phyloP scores from a whole-genome alignment of 306 rosid genomes.

The Pueraria montana region DNA sequence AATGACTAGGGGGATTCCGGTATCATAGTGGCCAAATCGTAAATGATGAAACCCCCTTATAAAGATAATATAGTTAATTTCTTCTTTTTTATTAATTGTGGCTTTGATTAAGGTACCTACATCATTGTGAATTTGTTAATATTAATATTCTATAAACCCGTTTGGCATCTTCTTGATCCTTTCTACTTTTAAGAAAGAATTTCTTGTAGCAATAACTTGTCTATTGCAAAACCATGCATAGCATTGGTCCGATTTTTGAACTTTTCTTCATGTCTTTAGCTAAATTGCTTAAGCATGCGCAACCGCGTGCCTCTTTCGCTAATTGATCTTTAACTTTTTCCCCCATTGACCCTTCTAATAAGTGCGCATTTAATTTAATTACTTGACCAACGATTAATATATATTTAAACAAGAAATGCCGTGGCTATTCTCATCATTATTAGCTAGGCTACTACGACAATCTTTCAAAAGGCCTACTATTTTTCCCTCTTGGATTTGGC shows the following conservation, averaged over 20 bases:
- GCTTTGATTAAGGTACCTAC: neutral
- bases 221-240: neutral
- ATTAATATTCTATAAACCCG: neutral
- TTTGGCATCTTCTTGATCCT: neutral
- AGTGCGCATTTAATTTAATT: slow-evolving; percentile 5
- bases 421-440: slow-evolving; percentile 4
- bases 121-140: neutral
- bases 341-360: neutral
- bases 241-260: neutral
- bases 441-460: neutral
- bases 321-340: neutral
- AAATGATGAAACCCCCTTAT: neutral
- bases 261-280: neutral
- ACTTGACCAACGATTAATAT: neutral
- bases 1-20: slow-evolving; percentile 2
- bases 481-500: neutral
- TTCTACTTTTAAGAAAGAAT: slow-evolving; percentile 1
- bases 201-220: neutral
- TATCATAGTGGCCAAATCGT: neutral
- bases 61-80: slow-evolving; percentile 9
- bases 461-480: neutral
- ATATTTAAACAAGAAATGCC: slow-evolving; percentile 3
- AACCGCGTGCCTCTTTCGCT: neutral
- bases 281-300: slow-evolving; percentile 20
- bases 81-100: neutral